Evolutionary conservation across 2,329 filamentous ascomycete species (phyloP), one percentile per base, ranked within the genome.

Genomic region (Penicillium sp.): DNA sequence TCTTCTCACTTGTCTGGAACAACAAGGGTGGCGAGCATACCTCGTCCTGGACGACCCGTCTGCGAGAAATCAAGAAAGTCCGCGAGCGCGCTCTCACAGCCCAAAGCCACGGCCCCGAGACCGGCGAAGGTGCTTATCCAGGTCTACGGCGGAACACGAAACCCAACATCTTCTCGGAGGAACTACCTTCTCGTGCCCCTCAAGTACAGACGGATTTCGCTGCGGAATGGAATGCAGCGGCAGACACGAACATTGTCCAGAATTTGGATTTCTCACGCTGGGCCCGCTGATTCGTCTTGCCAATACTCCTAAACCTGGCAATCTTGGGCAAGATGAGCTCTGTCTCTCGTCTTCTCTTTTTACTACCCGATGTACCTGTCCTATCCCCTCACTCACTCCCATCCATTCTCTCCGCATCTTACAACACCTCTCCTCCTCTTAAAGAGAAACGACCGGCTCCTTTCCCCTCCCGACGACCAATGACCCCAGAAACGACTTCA

Each of bases 1-100:
- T 97, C 9, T 97, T 97, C 72, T 91, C 89, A 2, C 83, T 88
- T 42, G 92, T 97, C n/a, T 97, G 93, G 91, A 84, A 85, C 44
- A 66, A 88, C 31, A 71, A 74, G 60, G 88, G 87, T 6, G 88
- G 88, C 54, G 91, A 96, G 71, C 87, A 96, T 67, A 82, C 94
- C 30, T 94, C 91, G 11, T 90, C 90, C 9, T 97, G 94, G 94
- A 86, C 91, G 56, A 90, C 88, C 65, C 86, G 94, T 46, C 82
- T 97, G 12, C 85, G 89, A 46, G 89, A 93, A 70, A 95, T 99
- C 69, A 88, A 88, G 69, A 84, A 86, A 42, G 81, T 99, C 47
- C 85, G 91, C 28, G 90, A 95, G 44, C 71, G 76, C 22, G 70
- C 73, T 8, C 60, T 73, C 33, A 58, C 61, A n/a, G 57, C 67